Evolutionary conservation across 768 basidiomycete species (phyloP).

Genomic region (Dictyophora rubrovolvata): DNA sequence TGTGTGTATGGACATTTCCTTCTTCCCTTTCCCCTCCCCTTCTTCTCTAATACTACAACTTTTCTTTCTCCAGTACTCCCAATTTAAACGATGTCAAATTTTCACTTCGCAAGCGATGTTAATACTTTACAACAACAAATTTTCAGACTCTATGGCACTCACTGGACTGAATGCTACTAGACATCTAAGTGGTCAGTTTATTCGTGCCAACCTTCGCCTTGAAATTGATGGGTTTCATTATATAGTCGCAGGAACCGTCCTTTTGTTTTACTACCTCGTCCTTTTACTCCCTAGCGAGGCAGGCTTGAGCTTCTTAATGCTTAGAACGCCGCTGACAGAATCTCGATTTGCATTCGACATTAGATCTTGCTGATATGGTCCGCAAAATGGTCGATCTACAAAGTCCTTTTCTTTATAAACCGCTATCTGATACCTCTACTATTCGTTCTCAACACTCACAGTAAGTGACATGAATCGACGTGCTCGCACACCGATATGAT

Average conservation of each 20-base stretch:
- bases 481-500: neutral
- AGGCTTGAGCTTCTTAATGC: neutral
- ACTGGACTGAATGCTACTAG: neutral
- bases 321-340: neutral
- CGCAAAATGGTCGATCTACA: slow-evolving; percentile 19
- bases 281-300: slow-evolving; percentile 27
- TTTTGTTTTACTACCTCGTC: slow-evolving; percentile 21
- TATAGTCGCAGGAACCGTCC: neutral
- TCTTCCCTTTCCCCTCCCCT: too few species aligned
- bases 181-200: neutral
- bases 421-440: slow-evolving; percentile 23
- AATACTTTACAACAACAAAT: too few species aligned
- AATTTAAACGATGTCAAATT: too few species aligned
- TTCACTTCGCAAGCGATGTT: too few species aligned
- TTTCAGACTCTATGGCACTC: neutral
- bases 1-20: too few species aligned
- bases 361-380: slow-evolving; percentile 19
- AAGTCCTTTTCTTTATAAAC: slow-evolving; percentile 24
- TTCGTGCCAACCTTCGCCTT: too few species aligned
- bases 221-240: too few species aligned
- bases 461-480: neutral
- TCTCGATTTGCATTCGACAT: neutral
- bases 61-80: too few species aligned
- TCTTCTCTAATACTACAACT: too few species aligned
- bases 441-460: neutral